Conservation (phyloP, 495 filamentous ascomycete species). For the Penicillium daleae region DNA sequence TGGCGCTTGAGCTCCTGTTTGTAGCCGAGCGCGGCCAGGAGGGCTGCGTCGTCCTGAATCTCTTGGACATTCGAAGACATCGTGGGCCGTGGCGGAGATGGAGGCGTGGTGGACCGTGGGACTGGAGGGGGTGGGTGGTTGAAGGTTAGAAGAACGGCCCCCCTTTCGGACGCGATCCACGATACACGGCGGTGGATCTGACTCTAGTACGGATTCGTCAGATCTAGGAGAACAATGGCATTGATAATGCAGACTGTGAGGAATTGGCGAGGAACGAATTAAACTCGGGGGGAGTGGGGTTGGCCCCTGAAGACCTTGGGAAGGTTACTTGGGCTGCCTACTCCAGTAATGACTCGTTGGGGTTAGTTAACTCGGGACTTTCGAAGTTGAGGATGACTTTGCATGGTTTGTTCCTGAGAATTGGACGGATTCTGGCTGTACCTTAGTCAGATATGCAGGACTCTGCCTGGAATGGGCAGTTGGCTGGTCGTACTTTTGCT, state of each 20-base stretch:
- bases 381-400: neutral
- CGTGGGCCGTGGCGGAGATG: neutral
- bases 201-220: neutral
- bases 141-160: neutral
- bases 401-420: neutral
- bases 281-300: neutral
- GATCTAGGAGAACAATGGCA: neutral
- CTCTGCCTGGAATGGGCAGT: neutral
- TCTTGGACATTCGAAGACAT: constrained; percentile 1
- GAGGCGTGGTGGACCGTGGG: neutral
- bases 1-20: constrained; percentile 16
- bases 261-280: neutral
- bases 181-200: neutral
- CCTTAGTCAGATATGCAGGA: too few relatives aligned
- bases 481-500: neutral
- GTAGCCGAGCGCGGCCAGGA: constrained; percentile 10
- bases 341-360: neutral
- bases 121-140: neutral
- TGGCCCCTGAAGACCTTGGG: neutral
- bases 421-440: too few relatives aligned
- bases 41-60: constrained; percentile 12
- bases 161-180: neutral
- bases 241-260: neutral
- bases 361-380: neutral
- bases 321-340: too few relatives aligned